These are phyloP conservation scores for Tanacetum coccineum DNA, from an alignment of 129 eudicot genomes.

Conservation along the genomic window DNA sequence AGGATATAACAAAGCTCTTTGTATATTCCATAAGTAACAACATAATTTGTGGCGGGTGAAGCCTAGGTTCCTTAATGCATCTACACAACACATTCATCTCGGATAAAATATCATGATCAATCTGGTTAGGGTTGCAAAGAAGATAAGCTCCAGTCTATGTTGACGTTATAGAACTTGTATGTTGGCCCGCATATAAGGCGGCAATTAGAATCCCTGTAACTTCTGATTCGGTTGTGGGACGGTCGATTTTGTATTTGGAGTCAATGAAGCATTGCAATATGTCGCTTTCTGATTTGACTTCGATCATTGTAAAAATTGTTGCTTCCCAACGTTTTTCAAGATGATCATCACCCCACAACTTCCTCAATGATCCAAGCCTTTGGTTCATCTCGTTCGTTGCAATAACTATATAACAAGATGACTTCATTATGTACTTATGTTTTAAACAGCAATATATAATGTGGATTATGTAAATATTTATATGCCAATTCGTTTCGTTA, in stretches of 20 bases:
- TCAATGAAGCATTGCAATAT: slow-evolving; percentile 88
- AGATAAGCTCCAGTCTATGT: slow-evolving; percentile 95
- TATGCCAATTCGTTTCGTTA: no score
- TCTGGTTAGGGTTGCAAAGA: slow-evolving; percentile 51
- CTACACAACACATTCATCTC: slow-evolving; percentile 83
- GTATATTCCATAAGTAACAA: no score
- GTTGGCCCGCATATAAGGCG: slow-evolving; percentile 95
- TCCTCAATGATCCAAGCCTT: no score
- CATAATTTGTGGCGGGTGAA: slow-evolving; percentile 95
- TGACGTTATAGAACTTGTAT: slow-evolving; percentile 95
- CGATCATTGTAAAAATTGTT: no score
- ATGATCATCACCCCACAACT: no score
- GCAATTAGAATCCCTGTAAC: slow-evolving; percentile 90
- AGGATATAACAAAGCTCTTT: no score
- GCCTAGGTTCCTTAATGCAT: slow-evolving; percentile 92
- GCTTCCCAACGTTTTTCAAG: no score
- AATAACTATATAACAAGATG: no score
- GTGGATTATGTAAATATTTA: no score
- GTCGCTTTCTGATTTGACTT: slow-evolving; percentile 62
- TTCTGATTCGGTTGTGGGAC: slow-evolving; percentile 72
- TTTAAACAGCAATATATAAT: no score
- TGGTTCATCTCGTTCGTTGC: no score
- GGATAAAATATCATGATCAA: slow-evolving; percentile 73
- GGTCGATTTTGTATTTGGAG: slow-evolving; percentile 93
- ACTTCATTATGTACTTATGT: no score